Percentiles rank a stretch among this genome's conserved stretches.
These are phyloP conservation scores for Solanum boliviense DNA, from an alignment of 257 asterid species.

Conservation along the genomic window DNA sequence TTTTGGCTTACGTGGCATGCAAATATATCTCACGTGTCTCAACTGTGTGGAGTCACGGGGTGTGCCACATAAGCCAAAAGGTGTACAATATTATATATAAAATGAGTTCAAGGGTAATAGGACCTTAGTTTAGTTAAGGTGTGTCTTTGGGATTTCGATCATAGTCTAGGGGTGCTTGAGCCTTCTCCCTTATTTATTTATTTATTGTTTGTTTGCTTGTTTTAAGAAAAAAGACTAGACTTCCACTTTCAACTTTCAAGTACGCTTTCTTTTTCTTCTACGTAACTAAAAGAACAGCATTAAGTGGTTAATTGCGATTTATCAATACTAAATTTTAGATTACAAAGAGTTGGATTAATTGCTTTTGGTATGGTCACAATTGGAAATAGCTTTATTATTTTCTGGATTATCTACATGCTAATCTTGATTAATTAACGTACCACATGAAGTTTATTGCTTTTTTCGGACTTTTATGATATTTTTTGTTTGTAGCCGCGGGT, in stretches of 20 bases:
- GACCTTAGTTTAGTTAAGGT: too few species aligned
- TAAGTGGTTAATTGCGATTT: background rate
- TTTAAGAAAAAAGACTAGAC: background rate
- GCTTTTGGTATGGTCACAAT: background rate
- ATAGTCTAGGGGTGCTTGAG: too few species aligned
- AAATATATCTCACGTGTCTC: too few species aligned
- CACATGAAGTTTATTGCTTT: background rate
- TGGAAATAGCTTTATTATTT: background rate
- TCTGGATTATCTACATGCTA: background rate
- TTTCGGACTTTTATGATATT: background rate
- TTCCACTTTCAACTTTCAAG: background rate
- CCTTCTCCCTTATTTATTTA: too few species aligned
- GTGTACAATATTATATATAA: too few species aligned
- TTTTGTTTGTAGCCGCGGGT: background rate
- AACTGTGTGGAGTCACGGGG: too few species aligned
- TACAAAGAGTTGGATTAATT: background rate
- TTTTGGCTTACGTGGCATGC: too few species aligned
- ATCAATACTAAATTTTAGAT: background rate
- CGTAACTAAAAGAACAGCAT: background rate
- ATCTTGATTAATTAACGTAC: background rate
- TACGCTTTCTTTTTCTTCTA: background rate
- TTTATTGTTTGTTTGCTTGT: too few species aligned
- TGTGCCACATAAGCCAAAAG: too few species aligned
- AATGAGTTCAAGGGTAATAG: too few species aligned
- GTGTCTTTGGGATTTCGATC: accelerated